Evolutionary conservation across 495 filamentous ascomycete genomes (phyloP), one percentile per base, ranked within the genome.

Genomic region (Aspergillus egyptiacus): DNA sequence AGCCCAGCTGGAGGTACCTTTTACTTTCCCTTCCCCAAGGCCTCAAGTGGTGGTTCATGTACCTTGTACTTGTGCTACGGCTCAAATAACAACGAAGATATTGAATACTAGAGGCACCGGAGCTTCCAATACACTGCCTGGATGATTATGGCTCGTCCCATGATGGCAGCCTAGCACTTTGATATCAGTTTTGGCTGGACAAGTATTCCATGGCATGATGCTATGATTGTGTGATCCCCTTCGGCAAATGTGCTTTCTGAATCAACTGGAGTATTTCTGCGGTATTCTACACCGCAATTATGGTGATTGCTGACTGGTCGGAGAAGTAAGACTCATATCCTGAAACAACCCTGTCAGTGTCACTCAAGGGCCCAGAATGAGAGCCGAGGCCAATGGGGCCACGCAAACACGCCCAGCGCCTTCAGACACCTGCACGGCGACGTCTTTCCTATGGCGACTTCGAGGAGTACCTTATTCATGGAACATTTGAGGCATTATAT

Each of bases 201-300:
- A n/a, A n/a, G 10, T 18, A 10, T 17, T 24, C 38, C 33, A 46
- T 48, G 33, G 23, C 45, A 48, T 30, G 22, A 30, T 24, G 7
- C 14, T n/a, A n/a, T n/a, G n/a, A n/a, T n/a, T n/a, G n/a, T n/a
- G n/a, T 31, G 28, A 31, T 31, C 28, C 28, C n/a, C n/a, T 6
- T 31, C n/a, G 24, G 24, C 24, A 27, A 27, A 27, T 4, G 24
- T 27, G 8, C 24, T 27, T 27, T 43, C 15, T 3, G 20, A 24
- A 31, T 19, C 38, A 30, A 19, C 14, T 13, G 40, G 17, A 18
- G 9, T 1, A 14, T 13, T 22, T 23, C 18, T 8, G 28, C 25
- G 25, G n/a, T 30, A 46, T 23, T 18, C 34, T 27, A 46, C 53
- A 55, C 53, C 53, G 41, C 53, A 55, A 46, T 40, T 17, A 50